phyloP scores from a whole-genome alignment of 371 early-diverging fungal species.

The Scutellospora calospora region DNA sequence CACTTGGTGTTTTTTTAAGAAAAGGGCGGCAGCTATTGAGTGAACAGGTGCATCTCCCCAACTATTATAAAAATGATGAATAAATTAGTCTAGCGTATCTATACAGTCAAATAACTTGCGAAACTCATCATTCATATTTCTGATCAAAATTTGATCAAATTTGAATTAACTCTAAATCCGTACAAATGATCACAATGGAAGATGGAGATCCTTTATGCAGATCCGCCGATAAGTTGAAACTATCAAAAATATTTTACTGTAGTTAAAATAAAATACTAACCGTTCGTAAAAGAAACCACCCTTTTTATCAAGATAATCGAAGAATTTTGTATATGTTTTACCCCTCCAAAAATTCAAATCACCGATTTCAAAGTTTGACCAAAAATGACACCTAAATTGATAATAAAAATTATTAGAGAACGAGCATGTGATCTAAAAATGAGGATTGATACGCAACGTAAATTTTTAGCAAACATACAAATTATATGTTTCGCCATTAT shows the following conservation, averaged over 20 bases:
- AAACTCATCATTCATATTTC: not conserved
- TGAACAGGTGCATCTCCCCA: constrained; percentile 99
- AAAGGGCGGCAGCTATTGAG: constrained; percentile 86
- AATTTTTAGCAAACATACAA: constrained; percentile 47
- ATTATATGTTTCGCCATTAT: constrained; percentile 47
- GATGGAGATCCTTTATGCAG: no score
- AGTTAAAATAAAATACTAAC: constrained; percentile 46
- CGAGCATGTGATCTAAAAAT: not conserved
- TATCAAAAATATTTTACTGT: no score
- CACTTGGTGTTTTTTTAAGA: constrained; percentile 80
- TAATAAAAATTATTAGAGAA: not conserved
- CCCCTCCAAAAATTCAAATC: constrained; percentile 80
- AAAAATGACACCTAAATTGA: constrained; percentile 78
- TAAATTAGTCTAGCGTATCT: not conserved
- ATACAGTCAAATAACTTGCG: no score
- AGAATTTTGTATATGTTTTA: constrained; percentile 78
- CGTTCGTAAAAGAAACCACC: constrained; percentile 96
- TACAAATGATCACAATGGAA: no score
- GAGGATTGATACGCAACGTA: not conserved
- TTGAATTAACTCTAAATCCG: not conserved
- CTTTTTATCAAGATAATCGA: constrained; percentile 78
- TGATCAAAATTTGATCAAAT: not conserved
- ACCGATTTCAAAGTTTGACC: constrained; percentile 95
- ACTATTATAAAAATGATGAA: constrained; percentile 7
- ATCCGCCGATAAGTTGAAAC: no score